Evolutionary conservation across 148 eudicot species (phyloP).

Genomic region (Drosera capensis): DNA sequence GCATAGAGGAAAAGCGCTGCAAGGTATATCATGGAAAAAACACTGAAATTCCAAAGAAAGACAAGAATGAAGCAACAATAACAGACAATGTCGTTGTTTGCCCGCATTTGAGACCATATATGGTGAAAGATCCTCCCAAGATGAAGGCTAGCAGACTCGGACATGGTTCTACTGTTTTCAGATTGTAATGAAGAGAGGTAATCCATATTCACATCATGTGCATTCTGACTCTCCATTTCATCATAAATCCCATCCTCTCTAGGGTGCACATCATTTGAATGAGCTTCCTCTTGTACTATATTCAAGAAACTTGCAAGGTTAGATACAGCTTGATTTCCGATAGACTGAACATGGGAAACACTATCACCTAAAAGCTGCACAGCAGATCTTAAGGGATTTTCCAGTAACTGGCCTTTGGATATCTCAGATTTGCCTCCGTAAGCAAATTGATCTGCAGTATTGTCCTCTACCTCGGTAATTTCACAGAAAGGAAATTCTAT

Average conservation of each 20-base stretch:
- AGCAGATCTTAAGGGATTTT: conserved; percentile 75
- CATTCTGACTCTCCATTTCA: conserved; percentile 29
- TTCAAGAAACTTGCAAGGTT: conserved; percentile 81
- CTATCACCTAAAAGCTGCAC: conserved; percentile 86
- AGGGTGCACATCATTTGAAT: conserved; percentile 27
- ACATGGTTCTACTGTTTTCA: conserved; percentile 53
- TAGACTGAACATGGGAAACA: conserved; percentile 88
- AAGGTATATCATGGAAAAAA: conserved; percentile 91
- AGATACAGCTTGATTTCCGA: conserved; percentile 85
- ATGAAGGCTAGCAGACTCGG: conserved; percentile 58
- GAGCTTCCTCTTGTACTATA: conserved; percentile 50
- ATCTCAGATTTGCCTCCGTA: conserved; percentile 26
- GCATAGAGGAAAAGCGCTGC: conserved; percentile 88
- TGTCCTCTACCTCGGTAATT: conserved; percentile 67
- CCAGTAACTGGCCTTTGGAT: conserved; percentile 33
- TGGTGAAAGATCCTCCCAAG: conserved; percentile 59
- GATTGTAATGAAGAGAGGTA: conserved; percentile 70
- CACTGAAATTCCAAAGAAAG: conserved; percentile 94
- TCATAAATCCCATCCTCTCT: conserved; percentile 30
- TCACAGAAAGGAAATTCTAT: conserved; percentile 38
- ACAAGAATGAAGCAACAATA: conserved; percentile 87
- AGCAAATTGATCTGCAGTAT: conserved; percentile 12
- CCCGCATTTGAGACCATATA: conserved; percentile 89
- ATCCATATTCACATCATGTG: conserved; percentile 16
- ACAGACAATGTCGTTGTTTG: conserved; percentile 89